Base-by-base conservation (phyloP, 768 basidiomycete genomes). In the Psilocybe azurescens region DNA sequence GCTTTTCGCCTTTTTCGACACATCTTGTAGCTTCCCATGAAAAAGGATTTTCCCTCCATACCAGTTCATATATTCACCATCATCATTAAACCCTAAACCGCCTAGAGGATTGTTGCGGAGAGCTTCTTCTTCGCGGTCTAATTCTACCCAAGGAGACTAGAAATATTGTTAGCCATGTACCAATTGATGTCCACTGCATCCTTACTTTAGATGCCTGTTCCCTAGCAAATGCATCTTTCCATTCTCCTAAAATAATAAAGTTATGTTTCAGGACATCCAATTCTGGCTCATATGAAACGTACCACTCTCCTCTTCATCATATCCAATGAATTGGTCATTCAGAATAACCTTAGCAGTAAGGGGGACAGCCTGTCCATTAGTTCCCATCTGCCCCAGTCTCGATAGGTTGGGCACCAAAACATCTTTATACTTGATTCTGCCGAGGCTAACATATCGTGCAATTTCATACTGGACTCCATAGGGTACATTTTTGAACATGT, bases 1-100 rank as follows among this genome's bases (percentile, higher is more conserved):
- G 62, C 44, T 74, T 63, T 32, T 52, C 57, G 36, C 33, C 70
- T 68, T 59, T 67, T 47, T 36, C 14, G 46, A 78, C 48, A 52
- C 24, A 29, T 7, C 77, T 63, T 57, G 74, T 63, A 58, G 74
- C 63, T 72, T 81, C 0, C 78, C 84, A 0, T 76, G 68, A 65
- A 90, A 89, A 3, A 83, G 75, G 0, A 89, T 78, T 65, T 84
- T 82, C 0, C 90, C 89, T 1, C 86, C 89, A 64, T 86, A 88
- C 84, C 85, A 89, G 5, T 72, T 73, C 4, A 75, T 72, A 30
- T 71, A 65, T 18, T 75, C 68, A 13, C 70, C 64, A 18, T 77
- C 74, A 53, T 79, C 75, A 9, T 70, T 63, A 62, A 73, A 73
- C 0, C 84, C 87, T 5, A 88, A 69, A 14, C 79, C 81, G 3